Conservation (phyloP, 345 rosid genomes). For the Boechera retrofracta region DNA sequence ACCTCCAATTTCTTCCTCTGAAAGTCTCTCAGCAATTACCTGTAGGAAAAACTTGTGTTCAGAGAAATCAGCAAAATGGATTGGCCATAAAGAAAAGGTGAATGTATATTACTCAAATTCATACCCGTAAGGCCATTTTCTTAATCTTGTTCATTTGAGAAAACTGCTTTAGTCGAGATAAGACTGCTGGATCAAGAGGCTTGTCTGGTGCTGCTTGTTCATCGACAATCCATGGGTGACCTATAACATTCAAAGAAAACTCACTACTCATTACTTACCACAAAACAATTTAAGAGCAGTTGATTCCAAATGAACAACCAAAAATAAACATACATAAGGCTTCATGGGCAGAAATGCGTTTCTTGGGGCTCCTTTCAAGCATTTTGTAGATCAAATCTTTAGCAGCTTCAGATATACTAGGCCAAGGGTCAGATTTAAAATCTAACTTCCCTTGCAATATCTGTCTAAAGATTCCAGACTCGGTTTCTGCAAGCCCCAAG, state of each 20-base stretch:
- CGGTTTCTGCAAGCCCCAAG: conserved; percentile 64
- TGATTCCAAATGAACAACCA: background rate
- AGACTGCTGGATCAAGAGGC: conserved; percentile 94
- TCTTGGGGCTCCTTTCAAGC: conserved; percentile 90
- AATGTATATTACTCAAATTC: conserved; percentile 3
- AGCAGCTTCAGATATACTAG: conserved; percentile 84
- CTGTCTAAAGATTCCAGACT: conserved; percentile 94
- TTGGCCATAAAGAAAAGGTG: background rate
- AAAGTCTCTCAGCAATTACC: conserved; percentile 97
- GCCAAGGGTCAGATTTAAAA: conserved; percentile 95
- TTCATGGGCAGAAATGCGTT: conserved; percentile 87
- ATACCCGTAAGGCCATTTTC: conserved; percentile 95
- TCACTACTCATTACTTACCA: conserved; percentile 5
- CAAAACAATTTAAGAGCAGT: background rate
- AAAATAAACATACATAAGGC: conserved; percentile 68
- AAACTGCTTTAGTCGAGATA: conserved; percentile 92
- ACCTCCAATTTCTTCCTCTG: conserved; percentile 98
- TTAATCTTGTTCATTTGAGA: conserved; percentile 96
- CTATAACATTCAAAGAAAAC: conserved; percentile 49
- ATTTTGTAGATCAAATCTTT: conserved; percentile 83
- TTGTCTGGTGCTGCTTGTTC: conserved; percentile 89
- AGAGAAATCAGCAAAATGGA: conserved; percentile 8
- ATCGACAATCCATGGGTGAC: conserved; percentile 98
- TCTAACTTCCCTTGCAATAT: conserved; percentile 86
- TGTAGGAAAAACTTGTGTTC: conserved; percentile 25